Evolutionary conservation across 2,329 filamentous ascomycete species (phyloP), one percentile per base, ranked within the genome.

Genomic region (Ceratocystis huliohia): DNA sequence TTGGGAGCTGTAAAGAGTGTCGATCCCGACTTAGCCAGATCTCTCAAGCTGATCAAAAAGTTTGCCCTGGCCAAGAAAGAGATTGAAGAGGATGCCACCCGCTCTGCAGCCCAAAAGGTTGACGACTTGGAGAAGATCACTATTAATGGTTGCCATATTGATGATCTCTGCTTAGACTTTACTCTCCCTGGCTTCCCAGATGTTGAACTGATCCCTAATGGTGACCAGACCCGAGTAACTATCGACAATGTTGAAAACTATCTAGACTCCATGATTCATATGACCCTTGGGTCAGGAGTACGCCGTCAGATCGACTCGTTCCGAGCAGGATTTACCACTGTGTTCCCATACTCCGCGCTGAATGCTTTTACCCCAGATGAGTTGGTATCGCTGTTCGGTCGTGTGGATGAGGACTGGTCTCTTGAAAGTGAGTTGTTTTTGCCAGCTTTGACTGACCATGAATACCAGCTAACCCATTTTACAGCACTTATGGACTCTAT

Each of bases 291-390:
- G n/a, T 85, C 81, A 68, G 94, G 94, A 64, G 92, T 99, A 10
- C 88, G 88, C 70, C 84, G 84, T 63, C 95, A 99, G 74, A 86
- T 96, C 0, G 89, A 96, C 72, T 90, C 93, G 3, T 99, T 99
- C 82, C 86, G 89, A 66, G 77, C 82, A 17, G 94, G 94, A 0
- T 99, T 99, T 75, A 95, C 92, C 0, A 88, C 95, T 70, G 95
- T 99, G 0, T 99, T 99, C 79, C 91, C 93, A 0, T 99, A 96
- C 76, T 88, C 90, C 3, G 91, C 95, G 6, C 78, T 99, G 61
- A 90, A 88, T 70, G 91, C 94, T 0, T 99, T 99, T 73, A 99
- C 94, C 0, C 92, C 95, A 0, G 91, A 91, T 71, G 95, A 99
- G 75, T 81, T 99, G 37, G 93, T 96, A 50, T 93, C 92, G 79